Percentiles rank a stretch among this genome's conserved stretches.
phyloP scores from a whole-genome alignment of 2,329 filamentous ascomycete genomes.

The Xylaria sp. region DNA sequence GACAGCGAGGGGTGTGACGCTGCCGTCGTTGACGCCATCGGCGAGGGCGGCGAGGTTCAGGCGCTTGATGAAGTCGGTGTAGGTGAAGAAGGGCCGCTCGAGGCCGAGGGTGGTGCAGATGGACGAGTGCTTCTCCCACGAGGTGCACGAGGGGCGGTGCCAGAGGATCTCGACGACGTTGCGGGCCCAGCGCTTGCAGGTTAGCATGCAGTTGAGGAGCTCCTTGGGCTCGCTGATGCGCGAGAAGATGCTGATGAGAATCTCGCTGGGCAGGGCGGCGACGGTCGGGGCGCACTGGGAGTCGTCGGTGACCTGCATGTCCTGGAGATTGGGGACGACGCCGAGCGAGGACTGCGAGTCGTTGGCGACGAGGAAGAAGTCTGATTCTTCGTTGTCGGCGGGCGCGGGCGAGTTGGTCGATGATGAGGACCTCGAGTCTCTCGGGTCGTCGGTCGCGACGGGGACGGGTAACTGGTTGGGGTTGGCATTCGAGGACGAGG shows the following conservation, averaged over 20 bases:
- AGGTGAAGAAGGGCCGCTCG: conserved; percentile 83
- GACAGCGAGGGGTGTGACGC: conserved; percentile 79
- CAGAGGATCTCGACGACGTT: conserved; percentile 94
- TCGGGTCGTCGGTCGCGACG: conserved; percentile 52
- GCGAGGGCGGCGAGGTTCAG: conserved; percentile 87
- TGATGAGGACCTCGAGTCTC: conserved; percentile 70
- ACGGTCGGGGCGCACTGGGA: conserved; percentile 80
- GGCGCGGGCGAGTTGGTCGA: conserved; percentile 80
- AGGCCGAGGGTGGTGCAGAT: conserved; percentile 83
- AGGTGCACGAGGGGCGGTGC: conserved; percentile 92
- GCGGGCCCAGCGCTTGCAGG: conserved; percentile 92
- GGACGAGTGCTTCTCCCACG: conserved; percentile 81
- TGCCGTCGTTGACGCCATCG: conserved; percentile 85
- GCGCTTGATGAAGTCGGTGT: conserved; percentile 89
- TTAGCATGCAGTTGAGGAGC: conserved; percentile 87
- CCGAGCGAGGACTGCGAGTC: conserved; percentile 94
- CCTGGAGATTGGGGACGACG: conserved; percentile 75
- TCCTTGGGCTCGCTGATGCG: conserved; percentile 82
- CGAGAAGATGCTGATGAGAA: conserved; percentile 91
- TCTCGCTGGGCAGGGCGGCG: conserved; percentile 88
- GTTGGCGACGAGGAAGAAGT: conserved; percentile 89
- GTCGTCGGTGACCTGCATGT: conserved; percentile 75
- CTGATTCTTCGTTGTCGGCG: conserved; percentile 88
- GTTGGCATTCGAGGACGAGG: conserved; percentile 31
- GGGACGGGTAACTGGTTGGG: conserved; percentile 21